Percentiles rank a stretch among this genome's conserved stretches.
Conservation (phyloP, 768 basidiomycete genomes). For the Naganishia onofrii region DNA sequence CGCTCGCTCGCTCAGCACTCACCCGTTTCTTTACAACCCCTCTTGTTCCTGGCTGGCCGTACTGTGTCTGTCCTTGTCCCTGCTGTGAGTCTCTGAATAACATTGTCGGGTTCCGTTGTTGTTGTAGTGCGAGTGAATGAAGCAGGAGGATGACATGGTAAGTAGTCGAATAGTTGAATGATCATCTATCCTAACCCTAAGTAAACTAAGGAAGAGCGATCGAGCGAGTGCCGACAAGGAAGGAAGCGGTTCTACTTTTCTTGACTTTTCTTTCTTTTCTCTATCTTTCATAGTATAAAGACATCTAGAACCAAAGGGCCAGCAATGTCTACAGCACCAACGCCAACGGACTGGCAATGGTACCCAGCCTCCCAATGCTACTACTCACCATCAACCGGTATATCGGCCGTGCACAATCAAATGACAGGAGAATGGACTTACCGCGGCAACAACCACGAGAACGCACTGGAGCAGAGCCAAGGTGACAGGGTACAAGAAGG, state of each 20-base stretch:
- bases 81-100: background rate
- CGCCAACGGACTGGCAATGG: conserved; percentile 20
- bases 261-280: background rate
- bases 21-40: conserved; percentile 14
- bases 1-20: background rate
- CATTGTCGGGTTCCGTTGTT: background rate
- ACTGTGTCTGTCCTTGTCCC: background rate
- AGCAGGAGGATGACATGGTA: too few relatives aligned
- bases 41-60: background rate
- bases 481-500: background rate
- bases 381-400: background rate
- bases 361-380: background rate
- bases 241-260: too few relatives aligned
- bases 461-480: background rate
- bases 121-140: background rate
- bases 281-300: background rate
- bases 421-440: conserved; percentile 8
- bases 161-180: background rate
- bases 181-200: background rate
- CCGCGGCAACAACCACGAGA: background rate
- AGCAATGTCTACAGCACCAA: background rate
- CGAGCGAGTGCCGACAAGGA: background rate
- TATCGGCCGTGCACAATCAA: background rate
- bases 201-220: background rate
- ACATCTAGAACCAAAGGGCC: background rate